Evolutionary conservation across 257 asterid species (phyloP).

Genomic region (Solanum dulcamara): DNA sequence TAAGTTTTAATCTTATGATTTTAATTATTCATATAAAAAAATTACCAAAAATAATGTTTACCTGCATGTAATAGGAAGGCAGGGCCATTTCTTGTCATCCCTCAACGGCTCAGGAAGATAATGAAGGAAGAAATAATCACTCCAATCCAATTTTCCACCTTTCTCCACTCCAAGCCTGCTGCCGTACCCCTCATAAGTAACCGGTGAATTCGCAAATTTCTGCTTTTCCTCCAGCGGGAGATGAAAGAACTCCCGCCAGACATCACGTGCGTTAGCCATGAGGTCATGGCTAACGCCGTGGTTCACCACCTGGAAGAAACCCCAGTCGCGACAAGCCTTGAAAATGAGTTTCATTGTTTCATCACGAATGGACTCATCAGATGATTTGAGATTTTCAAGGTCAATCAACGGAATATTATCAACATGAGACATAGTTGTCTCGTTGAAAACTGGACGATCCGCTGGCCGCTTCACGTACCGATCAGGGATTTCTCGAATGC

Average conservation of each 20-base stretch:
- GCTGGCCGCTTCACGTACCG: slow-evolving; percentile 60
- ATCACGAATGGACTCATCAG: slow-evolving; percentile 14
- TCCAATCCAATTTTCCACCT: slow-evolving; percentile 72
- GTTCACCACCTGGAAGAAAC: slow-evolving; percentile 84
- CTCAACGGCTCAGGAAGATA: slow-evolving; percentile 39
- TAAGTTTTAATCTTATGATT: too few species aligned
- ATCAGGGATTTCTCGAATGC: slow-evolving; percentile 57
- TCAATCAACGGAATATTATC: slow-evolving; percentile 37
- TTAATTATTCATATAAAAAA: too few species aligned
- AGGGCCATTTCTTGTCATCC: slow-evolving; percentile 70
- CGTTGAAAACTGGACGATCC: slow-evolving; percentile 33
- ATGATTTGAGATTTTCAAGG: slow-evolving; percentile 37
- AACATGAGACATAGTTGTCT: neutral
- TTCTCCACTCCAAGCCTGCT: slow-evolving; percentile 75
- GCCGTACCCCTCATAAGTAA: slow-evolving; percentile 84
- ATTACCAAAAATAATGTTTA: neutral
- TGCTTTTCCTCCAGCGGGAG: slow-evolving; percentile 69
- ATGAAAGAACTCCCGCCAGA: slow-evolving; percentile 66
- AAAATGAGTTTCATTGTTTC: slow-evolving; percentile 19
- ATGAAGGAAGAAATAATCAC: slow-evolving; percentile 74
- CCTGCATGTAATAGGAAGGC: slow-evolving; percentile 28
- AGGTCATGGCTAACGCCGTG: slow-evolving; percentile 59
- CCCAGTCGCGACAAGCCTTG: slow-evolving; percentile 80
- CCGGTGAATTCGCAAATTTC: slow-evolving; percentile 51
- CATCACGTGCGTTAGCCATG: slow-evolving; percentile 37